Evolutionary conservation across 1,284 basidiomycete species (phyloP), one percentile per base, ranked within the genome.

Genomic region (Blastosporella zonata): DNA sequence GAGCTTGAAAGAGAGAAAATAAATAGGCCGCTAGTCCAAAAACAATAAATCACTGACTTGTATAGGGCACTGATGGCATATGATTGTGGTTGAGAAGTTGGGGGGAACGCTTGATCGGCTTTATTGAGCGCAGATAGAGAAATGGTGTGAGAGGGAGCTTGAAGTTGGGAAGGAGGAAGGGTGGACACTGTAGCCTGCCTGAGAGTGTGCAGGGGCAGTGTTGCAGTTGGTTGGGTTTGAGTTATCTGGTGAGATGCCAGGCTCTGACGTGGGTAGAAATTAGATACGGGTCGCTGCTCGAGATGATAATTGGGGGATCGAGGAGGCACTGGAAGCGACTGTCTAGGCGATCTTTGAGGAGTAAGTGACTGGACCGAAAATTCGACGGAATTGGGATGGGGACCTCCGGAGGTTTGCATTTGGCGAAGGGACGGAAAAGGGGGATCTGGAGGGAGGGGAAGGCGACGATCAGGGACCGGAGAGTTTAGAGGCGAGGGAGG

Each of bases 21-120:
- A 38, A 25, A 37, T 27, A 47, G 31, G 54, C 34, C 20, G 18
- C 20, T 45, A 10, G 21, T 28, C 44, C 4, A 21, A 36, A 29
- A 6, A 7, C 3, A 42, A 20, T 20, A 6, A 5, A 39, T 13
- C 8, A 52, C 73, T 46, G 54, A 79, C 82, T 77, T 81, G 67
- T 86, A 85, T 31, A 85, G 74, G 2, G 79, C 68, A 28, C 69
- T 58, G 2, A 77, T 64, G 50, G 68, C 60, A 1, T 60, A 57
- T 10, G 48, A n/a, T 6, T 53, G 38, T 15, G 47, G 13, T 21
- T 49, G 28, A 25, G 38, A 42, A 31, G 37, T 18, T 47, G 42
- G 53, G 17, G 21, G 46, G 29, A 50, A 46, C 17, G 58, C 34
- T 33, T 34, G 23, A 15, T 34, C 45, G 33, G 33, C 48, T 18